These are phyloP conservation scores for Phlyctochytrium arcticum DNA, from an alignment of 192 early-diverging fungal genomes.

Conservation along the genomic window DNA sequence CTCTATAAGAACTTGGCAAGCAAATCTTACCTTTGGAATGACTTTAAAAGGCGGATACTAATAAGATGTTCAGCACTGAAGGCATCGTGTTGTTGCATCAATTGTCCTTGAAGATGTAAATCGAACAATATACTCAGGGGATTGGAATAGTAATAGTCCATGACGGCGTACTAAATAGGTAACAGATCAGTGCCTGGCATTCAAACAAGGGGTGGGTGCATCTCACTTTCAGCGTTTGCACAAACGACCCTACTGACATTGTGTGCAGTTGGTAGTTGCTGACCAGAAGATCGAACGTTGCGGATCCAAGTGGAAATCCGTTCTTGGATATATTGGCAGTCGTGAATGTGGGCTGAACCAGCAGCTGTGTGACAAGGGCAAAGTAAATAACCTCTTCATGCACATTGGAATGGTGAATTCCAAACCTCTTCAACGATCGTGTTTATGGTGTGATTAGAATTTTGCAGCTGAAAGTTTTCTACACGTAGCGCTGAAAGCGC, in stretches of 20 bases:
- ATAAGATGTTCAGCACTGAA: conserved; percentile 1
- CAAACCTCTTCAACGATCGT: conserved; percentile 59
- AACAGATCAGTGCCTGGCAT: not conserved
- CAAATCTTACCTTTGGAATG: conserved; percentile 20
- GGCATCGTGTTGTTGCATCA: conserved; percentile 15
- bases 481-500: conserved; percentile 67
- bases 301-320: no score
- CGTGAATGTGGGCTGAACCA: no score
- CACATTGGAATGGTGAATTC: no score
- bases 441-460: conserved; percentile 69
- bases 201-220: not conserved
- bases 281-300: conserved; percentile 70
- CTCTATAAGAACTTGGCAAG: not conserved
- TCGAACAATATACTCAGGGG: conserved; percentile 68
- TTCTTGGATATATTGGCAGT: no score
- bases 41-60: conserved; percentile 18
- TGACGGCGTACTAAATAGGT: conserved; percentile 63
- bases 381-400: no score
- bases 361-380: no score
- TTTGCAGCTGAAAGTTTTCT: conserved; percentile 76
- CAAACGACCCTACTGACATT: conserved; percentile 74
- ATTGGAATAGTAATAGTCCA: conserved; percentile 84
- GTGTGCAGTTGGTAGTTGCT: conserved; percentile 77
- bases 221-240: conserved; percentile 63
- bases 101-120: conserved; percentile 19